A percentile compares a stretch with the other conserved stretches of the same genome.
phyloP scores from a whole-genome alignment of 1,139 yeast species.

The Hyphopichia fennica region DNA sequence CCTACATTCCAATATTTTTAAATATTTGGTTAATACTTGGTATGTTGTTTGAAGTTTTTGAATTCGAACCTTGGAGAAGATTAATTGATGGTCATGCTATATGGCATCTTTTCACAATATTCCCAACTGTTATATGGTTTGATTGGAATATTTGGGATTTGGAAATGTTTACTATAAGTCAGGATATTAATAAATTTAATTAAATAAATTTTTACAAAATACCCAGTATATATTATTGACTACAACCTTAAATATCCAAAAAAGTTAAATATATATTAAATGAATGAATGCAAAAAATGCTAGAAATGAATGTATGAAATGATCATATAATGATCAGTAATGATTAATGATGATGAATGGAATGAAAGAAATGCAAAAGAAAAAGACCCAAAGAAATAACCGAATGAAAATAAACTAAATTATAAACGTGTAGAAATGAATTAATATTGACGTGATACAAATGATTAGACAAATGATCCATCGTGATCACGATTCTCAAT shows the following conservation, averaged over 20 bases:
- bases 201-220: constrained; percentile 7
- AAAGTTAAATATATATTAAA: neutral
- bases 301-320: neutral
- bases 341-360: neutral
- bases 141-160: constrained; percentile 55
- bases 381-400: neutral
- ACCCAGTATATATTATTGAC: neutral
- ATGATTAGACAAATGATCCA: too few species aligned
- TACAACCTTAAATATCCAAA: too few species aligned
- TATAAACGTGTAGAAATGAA: too few species aligned
- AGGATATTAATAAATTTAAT: constrained; percentile 11
- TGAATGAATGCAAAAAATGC: neutral
- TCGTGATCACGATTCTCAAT: too few species aligned
- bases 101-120: constrained; percentile 46
- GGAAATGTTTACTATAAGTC: constrained; percentile 29
- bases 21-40: constrained; percentile 36
- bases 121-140: constrained; percentile 46
- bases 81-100: constrained; percentile 44
- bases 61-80: constrained; percentile 34
- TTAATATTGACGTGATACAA: too few species aligned
- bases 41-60: constrained; percentile 38
- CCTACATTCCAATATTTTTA: constrained; percentile 36
- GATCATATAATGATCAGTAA: neutral
- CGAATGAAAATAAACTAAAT: neutral
- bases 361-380: neutral